These are phyloP conservation scores for Drechslerella coelobrocha DNA, from an alignment of 2,329 filamentous ascomycete genomes.

Conservation along the genomic window DNA sequence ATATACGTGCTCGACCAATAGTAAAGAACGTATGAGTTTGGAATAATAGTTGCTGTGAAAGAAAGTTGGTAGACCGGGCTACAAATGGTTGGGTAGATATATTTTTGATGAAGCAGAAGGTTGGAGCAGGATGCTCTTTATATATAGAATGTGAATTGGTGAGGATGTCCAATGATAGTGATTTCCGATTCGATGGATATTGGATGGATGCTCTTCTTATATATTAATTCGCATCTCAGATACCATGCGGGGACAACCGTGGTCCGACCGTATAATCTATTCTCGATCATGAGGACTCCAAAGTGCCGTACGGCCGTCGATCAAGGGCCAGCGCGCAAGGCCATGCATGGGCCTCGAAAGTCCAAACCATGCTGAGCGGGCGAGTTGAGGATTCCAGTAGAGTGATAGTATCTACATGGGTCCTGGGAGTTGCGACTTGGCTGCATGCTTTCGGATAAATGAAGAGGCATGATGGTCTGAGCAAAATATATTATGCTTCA, in stretches of 20 bases:
- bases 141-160: background rate
- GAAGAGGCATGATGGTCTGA: conserved; percentile 36
- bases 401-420: conserved; percentile 17
- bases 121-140: conserved; percentile 3
- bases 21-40: background rate
- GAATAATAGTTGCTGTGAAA: conserved; percentile 10
- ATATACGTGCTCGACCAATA: background rate
- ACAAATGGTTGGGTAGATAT: conserved; percentile 12
- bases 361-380: no score
- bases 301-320: background rate
- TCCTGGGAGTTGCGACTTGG: conserved; percentile 23
- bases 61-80: conserved; percentile 46
- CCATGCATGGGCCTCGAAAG: conserved; percentile 10
- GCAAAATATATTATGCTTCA: conserved; percentile 18
- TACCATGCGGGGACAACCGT: conserved; percentile 1
- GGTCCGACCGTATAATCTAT: conserved; percentile 26
- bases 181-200: no score
- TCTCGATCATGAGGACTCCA: conserved; percentile 22
- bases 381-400: conserved; percentile 23
- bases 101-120: background rate
- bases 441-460: conserved; percentile 31
- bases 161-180: background rate
- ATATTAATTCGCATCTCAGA: conserved; percentile 27
- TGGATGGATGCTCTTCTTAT: conserved; percentile 25
- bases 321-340: conserved; percentile 8